Evolutionary conservation across 495 filamentous ascomycete species (phyloP).

Genomic region (Tuber umbilicatum): DNA sequence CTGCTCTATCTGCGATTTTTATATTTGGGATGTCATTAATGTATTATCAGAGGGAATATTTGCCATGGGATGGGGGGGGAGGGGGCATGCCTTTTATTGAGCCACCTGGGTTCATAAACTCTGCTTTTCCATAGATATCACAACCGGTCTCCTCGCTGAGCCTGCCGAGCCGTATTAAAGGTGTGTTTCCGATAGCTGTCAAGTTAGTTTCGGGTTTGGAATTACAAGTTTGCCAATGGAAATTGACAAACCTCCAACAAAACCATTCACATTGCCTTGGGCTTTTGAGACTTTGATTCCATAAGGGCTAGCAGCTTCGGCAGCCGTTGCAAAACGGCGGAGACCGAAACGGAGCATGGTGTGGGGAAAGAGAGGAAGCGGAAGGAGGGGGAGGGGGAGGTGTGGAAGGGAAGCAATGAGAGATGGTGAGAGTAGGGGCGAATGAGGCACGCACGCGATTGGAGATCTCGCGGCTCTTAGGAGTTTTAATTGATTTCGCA

Average conservation of each 20-base stretch:
- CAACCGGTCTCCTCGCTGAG: conserved; percentile 90
- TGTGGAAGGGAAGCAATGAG: background rate
- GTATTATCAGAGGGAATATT: conserved; percentile 6
- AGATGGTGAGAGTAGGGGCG: background rate
- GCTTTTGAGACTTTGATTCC: conserved; percentile 65
- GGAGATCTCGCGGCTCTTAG: conserved; percentile 2
- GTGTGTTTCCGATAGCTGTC: conserved; percentile 92
- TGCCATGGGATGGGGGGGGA: background rate
- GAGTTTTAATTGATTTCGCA: background rate
- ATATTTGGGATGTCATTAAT: background rate
- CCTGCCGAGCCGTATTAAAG: conserved; percentile 78
- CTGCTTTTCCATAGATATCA: conserved; percentile 90
- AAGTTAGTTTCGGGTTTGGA: conserved; percentile 21
- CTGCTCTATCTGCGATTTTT: conserved; percentile 63
- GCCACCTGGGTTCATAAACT: conserved; percentile 97
- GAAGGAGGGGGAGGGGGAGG: background rate
- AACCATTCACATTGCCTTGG: conserved; percentile 73
- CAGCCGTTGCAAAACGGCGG: conserved; percentile 49
- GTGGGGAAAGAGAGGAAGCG: background rate
- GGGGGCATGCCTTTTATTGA: conserved; percentile 60
- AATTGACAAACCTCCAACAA: conserved; percentile 71
- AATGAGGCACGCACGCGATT: conserved; percentile 8
- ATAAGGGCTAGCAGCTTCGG: conserved; percentile 54
- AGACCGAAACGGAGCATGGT: conserved; percentile 52
- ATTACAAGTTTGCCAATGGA: background rate